A percentile compares a stretch with the other conserved stretches of the same genome.
These are phyloP conservation scores for Selaginella tamariscina DNA, from an alignment of 75 land plant genomes.

Conservation along the genomic window DNA sequence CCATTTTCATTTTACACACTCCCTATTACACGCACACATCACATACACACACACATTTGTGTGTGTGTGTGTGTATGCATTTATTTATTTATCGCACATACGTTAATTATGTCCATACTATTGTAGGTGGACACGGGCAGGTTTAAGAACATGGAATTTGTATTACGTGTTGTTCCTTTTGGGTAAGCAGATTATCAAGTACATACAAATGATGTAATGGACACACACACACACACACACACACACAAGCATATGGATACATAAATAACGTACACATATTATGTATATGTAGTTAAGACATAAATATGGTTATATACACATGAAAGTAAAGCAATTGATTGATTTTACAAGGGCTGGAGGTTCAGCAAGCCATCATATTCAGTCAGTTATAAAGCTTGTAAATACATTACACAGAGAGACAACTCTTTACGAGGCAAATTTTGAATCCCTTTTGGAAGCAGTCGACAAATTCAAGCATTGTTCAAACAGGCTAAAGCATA, in stretches of 20 bases:
- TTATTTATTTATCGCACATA: neutral
- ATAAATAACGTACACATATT: too few relatives aligned
- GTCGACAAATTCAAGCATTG: constrained; percentile 34
- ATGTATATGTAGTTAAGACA: too few relatives aligned
- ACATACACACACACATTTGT: too few relatives aligned
- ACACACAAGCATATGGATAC: too few relatives aligned
- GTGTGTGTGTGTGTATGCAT: neutral
- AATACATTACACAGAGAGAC: neutral
- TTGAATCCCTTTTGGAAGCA: constrained; percentile 27
- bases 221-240: too few relatives aligned
- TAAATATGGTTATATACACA: too few relatives aligned
- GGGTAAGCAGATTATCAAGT: too few relatives aligned
- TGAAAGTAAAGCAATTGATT: too few relatives aligned
- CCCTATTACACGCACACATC: too few relatives aligned
- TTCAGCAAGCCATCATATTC: neutral
- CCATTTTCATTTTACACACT: neutral
- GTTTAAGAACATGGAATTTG: constrained; percentile 29
- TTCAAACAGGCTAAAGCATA: constrained; percentile 19
- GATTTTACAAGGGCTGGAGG: neutral
- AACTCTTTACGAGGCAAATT: constrained; percentile 36
- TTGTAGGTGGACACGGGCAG: constrained; percentile 5
- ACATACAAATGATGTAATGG: too few relatives aligned
- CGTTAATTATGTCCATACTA: neutral
- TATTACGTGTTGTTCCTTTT: constrained; percentile 6
- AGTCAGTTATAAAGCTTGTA: neutral